phyloP scores from a whole-genome alignment of 2,329 filamentous ascomycete species.

The Cordyceps militaris region DNA sequence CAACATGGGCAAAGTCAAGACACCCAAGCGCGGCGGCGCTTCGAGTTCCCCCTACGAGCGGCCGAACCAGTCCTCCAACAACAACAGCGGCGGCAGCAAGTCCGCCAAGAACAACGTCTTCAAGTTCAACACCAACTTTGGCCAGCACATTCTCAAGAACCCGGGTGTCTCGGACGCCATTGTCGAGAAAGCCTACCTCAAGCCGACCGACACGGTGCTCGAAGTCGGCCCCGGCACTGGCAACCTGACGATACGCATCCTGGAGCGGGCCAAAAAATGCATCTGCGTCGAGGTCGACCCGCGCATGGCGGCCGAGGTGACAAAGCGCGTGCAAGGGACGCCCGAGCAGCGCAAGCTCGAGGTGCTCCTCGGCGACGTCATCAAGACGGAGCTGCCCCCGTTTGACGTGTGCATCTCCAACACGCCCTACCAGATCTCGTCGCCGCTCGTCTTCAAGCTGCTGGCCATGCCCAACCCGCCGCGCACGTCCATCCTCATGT shows the following conservation, averaged over 20 bases:
- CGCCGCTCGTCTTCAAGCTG: slow-evolving; percentile 84
- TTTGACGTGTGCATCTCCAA: slow-evolving; percentile 78
- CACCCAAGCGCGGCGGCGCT: slow-evolving; percentile 45
- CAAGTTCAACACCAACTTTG: slow-evolving; percentile 91
- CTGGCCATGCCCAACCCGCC: slow-evolving; percentile 76
- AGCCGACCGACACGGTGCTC: slow-evolving; percentile 83
- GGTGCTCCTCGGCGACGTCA: slow-evolving; percentile 76
- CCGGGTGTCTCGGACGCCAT: slow-evolving; percentile 73
- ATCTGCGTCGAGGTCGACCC: slow-evolving; percentile 91
- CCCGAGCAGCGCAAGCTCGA: slow-evolving; percentile 79
- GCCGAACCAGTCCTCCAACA: slow-evolving; percentile 18
- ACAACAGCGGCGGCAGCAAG: slow-evolving; percentile 16
- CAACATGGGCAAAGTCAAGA: slow-evolving; percentile 47
- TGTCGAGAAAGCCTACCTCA: slow-evolving; percentile 69
- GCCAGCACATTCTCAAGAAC: slow-evolving; percentile 87
- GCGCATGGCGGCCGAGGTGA: slow-evolving; percentile 91
- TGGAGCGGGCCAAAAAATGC: slow-evolving; percentile 75
- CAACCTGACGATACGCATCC: slow-evolving; percentile 81
- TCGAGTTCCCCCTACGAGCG: slow-evolving; percentile 38
- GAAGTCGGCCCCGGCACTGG: slow-evolving; percentile 89
- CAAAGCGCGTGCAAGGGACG: slow-evolving; percentile 86
- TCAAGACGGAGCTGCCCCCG: slow-evolving; percentile 70
- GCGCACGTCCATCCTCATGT: slow-evolving; percentile 84
- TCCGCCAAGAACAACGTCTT: slow-evolving; percentile 72
- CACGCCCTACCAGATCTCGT: slow-evolving; percentile 73